Conservation (phyloP, 495 filamentous ascomycete genomes). For the Hypoxylon cercidicola region DNA sequence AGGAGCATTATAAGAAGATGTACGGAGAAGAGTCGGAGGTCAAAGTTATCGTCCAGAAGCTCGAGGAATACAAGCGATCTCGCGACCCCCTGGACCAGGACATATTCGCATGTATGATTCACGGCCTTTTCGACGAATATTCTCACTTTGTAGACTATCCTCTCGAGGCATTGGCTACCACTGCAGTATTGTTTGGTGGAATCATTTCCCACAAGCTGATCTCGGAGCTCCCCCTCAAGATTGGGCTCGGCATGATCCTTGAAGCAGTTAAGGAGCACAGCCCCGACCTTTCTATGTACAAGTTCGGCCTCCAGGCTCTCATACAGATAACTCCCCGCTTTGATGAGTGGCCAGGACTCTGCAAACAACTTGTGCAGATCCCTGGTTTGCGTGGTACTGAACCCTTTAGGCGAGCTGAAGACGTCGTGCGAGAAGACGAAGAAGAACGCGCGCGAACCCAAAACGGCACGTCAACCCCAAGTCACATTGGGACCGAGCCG, state of each 20-base stretch:
- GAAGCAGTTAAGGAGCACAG: conserved; percentile 88
- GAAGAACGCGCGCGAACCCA: conserved; percentile 57
- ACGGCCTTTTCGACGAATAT: conserved; percentile 97
- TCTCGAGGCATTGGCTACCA: conserved; percentile 90
- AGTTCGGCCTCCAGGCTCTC: conserved; percentile 96
- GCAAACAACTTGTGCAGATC: conserved; percentile 80
- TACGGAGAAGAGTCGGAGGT: conserved; percentile 88
- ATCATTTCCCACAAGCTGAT: conserved; percentile 94
- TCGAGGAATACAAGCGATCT: conserved; percentile 87
- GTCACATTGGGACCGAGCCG: conserved; percentile 30
- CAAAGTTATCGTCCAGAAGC: conserved; percentile 78
- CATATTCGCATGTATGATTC: conserved; percentile 97
- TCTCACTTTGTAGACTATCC: conserved; percentile 94
- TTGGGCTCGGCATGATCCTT: conserved; percentile 93
- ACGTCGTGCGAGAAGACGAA: conserved; percentile 75
- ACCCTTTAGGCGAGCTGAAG: conserved; percentile 81
- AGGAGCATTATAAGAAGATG: conserved; percentile 96
- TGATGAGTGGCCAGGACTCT: conserved; percentile 92
- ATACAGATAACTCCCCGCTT: conserved; percentile 84
- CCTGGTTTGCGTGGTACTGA: conserved; percentile 84
- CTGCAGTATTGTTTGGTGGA: conserved; percentile 94
- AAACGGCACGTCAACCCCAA: conserved; percentile 52
- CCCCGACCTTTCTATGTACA: conserved; percentile 90
- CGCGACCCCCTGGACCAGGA: conserved; percentile 86
- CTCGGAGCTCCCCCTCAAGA: conserved; percentile 86